These are phyloP conservation scores for Picochlorum sp. DNA, from an alignment of 139 green algal genomes.

Conservation along the genomic window DNA sequence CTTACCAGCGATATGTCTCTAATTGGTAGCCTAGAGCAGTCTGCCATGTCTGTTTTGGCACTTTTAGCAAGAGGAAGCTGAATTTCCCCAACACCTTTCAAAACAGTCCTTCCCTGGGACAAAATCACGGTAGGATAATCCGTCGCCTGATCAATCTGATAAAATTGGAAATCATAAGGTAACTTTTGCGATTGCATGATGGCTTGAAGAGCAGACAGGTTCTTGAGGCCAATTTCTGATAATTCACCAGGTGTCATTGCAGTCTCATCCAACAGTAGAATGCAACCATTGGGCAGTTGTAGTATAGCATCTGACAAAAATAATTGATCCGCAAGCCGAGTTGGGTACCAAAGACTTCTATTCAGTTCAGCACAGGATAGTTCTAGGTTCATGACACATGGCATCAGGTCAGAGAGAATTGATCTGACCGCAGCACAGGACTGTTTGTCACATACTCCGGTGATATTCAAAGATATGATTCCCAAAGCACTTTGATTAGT, in stretches of 20 bases:
- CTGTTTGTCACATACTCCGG: slow-evolving; percentile 2
- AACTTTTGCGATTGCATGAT: slow-evolving; percentile 45
- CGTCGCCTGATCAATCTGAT: slow-evolving; percentile 40
- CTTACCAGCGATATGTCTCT: slow-evolving; percentile 22
- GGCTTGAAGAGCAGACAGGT: slow-evolving; percentile 38
- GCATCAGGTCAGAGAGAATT: slow-evolving; percentile 13
- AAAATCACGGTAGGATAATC: slow-evolving; percentile 52
- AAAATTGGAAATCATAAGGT: slow-evolving; percentile 62
- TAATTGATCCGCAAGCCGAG: slow-evolving; percentile 17
- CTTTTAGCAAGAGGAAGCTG: slow-evolving; percentile 31
- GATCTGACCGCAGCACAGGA: slow-evolving; percentile 8
- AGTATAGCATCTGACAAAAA: slow-evolving; percentile 27
- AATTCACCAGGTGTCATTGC: slow-evolving; percentile 47
- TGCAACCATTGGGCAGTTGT: slow-evolving; percentile 47
- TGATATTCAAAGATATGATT: slow-evolving; percentile 32
- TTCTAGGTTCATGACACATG: slow-evolving; percentile 17
- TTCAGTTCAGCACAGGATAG: slow-evolving; percentile 30
- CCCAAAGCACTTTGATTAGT: slow-evolving; percentile 15
- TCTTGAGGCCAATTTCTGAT: slow-evolving; percentile 36
- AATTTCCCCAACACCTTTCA: slow-evolving; percentile 24
- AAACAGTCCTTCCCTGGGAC: slow-evolving; percentile 32
- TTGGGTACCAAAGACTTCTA: slow-evolving; percentile 19
- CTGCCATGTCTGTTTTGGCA: neutral
- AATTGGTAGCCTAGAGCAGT: neutral
- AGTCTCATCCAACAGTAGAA: slow-evolving; percentile 67